Percentiles rank a stretch among this genome's conserved stretches.
These are phyloP conservation scores for Mycena belliarum DNA, from an alignment of 768 basidiomycete species.

Conservation along the genomic window DNA sequence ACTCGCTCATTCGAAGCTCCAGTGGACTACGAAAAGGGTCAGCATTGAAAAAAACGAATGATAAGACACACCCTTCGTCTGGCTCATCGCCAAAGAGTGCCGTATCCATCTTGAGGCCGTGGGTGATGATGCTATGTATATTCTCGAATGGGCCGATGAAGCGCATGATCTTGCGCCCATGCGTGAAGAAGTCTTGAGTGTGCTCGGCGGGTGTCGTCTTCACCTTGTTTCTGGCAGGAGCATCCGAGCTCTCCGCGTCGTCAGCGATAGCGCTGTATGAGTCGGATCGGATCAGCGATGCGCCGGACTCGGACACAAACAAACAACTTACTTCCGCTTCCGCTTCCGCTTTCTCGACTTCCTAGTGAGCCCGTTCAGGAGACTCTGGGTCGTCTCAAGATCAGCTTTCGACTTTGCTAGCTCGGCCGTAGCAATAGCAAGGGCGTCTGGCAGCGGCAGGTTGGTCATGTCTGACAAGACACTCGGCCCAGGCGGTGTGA, in stretches of 20 bases:
- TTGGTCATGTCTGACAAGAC: no score
- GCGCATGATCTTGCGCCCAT: not conserved
- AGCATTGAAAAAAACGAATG: not conserved
- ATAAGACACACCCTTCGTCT: not conserved
- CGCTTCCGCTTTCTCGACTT: not conserved
- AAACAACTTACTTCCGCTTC: not conserved
- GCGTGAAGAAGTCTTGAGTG: not conserved
- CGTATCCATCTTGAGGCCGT: not conserved
- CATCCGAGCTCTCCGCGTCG: not conserved
- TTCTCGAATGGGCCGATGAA: not conserved
- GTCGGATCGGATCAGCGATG: no score
- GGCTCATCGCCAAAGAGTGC: not conserved
- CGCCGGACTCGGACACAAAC: no score
- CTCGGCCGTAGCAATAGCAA: not conserved
- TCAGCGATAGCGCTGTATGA: no score
- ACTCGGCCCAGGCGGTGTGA: no score
- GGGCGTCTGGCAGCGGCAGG: not conserved
- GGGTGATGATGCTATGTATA: not conserved
- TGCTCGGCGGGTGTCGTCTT: not conserved
- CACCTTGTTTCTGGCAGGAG: not conserved
- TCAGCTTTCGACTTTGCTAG: not conserved
- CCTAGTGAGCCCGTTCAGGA: not conserved
- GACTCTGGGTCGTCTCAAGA: not conserved
- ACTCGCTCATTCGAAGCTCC: not conserved
- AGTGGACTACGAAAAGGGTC: not conserved